Conservation (phyloP, 257 asterid species). For the Nyctanthes arbortristis region DNA sequence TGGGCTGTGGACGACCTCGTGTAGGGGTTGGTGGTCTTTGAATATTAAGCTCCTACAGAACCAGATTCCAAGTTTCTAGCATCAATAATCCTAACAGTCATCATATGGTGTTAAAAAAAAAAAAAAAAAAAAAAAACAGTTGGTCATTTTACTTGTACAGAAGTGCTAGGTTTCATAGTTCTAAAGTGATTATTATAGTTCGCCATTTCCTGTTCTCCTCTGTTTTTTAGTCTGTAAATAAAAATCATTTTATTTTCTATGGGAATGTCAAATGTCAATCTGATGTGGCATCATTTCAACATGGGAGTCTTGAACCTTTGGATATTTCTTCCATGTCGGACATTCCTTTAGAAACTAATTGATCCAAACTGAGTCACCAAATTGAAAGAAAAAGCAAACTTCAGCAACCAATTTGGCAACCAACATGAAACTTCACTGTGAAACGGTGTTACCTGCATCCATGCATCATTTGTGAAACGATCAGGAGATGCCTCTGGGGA, state of each 20-base stretch:
- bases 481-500: slow-evolving; percentile 99
- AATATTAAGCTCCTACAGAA: slow-evolving; percentile 84
- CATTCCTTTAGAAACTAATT: neutral
- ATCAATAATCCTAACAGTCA: neutral
- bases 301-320: neutral
- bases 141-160: neutral
- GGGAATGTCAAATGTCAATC: neutral
- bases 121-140: too few species aligned
- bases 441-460: slow-evolving; percentile 86
- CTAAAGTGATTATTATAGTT: neutral
- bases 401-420: neutral
- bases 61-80: slow-evolving; percentile 13
- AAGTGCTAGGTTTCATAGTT: neutral
- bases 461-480: slow-evolving; percentile 68
- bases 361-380: neutral
- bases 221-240: neutral
- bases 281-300: neutral
- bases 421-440: neutral
- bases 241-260: neutral
- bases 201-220: neutral
- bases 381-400: neutral
- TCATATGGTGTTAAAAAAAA: neutral
- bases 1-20: slow-evolving; percentile 96
- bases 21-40: slow-evolving; percentile 99
- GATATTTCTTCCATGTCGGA: neutral